Percentiles rank a stretch among this genome's conserved stretches.
Conservation (phyloP, 2,329 filamentous ascomycete genomes). For the Cordyceps pruinosa region DNA sequence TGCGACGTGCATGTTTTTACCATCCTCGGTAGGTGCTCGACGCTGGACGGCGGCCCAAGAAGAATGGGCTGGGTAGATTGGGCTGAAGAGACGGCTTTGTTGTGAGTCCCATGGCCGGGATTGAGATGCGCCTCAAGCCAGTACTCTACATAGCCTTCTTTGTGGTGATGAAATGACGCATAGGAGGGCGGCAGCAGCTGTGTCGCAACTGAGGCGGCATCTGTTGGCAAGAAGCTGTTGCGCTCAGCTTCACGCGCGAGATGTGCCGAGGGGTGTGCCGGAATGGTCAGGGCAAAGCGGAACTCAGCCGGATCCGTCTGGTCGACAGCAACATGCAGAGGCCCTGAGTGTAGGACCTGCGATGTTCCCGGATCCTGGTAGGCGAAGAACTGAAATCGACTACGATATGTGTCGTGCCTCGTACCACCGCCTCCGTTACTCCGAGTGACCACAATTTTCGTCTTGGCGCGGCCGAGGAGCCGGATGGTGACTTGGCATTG, state of each 20-base stretch:
- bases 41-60: not conserved
- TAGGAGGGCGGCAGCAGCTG: not conserved
- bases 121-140: constrained; percentile 2
- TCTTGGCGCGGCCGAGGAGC: constrained; percentile 2
- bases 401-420: not conserved
- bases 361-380: not conserved
- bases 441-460: not conserved
- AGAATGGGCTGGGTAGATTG: constrained; percentile 1
- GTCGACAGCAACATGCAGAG: not conserved
- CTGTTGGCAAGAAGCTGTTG: not conserved
- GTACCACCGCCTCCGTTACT: not conserved
- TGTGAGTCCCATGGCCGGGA: not conserved
- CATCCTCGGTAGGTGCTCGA: not conserved
- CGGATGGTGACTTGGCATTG: not conserved
- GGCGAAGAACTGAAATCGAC: not conserved
- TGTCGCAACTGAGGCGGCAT: not conserved
- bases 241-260: not conserved
- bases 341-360: not conserved
- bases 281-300: not conserved
- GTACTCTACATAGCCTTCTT: constrained; percentile 3
- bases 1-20: not conserved
- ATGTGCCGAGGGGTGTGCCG: not conserved
- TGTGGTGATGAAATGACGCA: not conserved
- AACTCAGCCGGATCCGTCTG: not conserved
- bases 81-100: not conserved